These are phyloP conservation scores for Helianthus tuberosus DNA, from an alignment of 129 eudicot genomes.

Conservation along the genomic window DNA sequence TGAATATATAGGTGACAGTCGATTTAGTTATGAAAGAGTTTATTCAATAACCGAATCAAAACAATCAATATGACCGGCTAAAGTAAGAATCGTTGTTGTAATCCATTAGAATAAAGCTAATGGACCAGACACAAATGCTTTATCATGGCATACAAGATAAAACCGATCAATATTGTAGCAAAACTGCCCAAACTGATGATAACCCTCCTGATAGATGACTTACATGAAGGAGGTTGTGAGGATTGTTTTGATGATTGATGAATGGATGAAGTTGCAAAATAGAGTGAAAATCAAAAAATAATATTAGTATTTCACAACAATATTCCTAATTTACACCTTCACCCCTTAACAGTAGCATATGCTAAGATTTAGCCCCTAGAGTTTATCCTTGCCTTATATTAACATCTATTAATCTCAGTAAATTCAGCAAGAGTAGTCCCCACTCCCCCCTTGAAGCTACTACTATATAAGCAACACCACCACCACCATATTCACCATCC, in stretches of 20 bases:
- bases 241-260: too few species aligned
- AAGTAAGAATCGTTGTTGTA: neutral
- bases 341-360: neutral
- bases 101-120: neutral
- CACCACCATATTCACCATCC: constrained; percentile 9
- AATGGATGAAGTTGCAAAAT: too few species aligned
- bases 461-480: constrained; percentile 23
- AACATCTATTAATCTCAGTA: neutral
- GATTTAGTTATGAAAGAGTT: neutral
- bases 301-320: too few species aligned
- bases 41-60: neutral
- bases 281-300: too few species aligned
- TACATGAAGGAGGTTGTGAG: too few species aligned
- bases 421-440: neutral
- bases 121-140: too few species aligned
- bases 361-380: neutral
- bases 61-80: neutral
- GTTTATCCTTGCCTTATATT: neutral
- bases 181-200: too few species aligned
- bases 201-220: too few species aligned
- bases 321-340: neutral
- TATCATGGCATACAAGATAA: too few species aligned
- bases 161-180: too few species aligned
- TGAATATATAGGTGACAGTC: neutral
- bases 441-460: constrained; percentile 16